These are phyloP conservation scores for Alternaria brassicae DNA, from an alignment of 2,329 filamentous ascomycete genomes.

Conservation along the genomic window DNA sequence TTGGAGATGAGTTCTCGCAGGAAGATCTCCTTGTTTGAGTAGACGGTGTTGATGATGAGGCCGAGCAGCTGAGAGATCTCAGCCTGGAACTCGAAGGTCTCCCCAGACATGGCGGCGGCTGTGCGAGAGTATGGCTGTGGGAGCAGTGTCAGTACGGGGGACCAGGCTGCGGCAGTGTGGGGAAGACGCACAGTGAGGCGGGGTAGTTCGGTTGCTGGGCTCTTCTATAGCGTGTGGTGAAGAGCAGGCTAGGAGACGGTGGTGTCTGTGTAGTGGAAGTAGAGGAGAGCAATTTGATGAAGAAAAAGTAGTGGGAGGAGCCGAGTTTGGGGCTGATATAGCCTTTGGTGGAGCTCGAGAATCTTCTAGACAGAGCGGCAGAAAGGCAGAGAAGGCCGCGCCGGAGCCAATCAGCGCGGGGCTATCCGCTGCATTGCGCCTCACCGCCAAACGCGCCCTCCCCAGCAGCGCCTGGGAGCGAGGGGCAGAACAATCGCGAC, in stretches of 20 bases:
- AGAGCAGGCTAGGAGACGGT: slow-evolving; percentile 33
- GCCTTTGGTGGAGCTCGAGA: slow-evolving; percentile 45
- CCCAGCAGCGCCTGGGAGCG: slow-evolving; percentile 26
- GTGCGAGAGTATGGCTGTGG: slow-evolving; percentile 26
- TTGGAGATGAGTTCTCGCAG: slow-evolving; percentile 98
- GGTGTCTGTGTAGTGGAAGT: slow-evolving; percentile 24
- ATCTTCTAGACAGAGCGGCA: slow-evolving; percentile 49
- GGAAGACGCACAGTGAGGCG: slow-evolving; percentile 28
- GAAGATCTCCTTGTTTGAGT: slow-evolving; percentile 99
- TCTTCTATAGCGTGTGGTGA: slow-evolving; percentile 29
- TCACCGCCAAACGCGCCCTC: slow-evolving; percentile 37
- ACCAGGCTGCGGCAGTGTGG: slow-evolving; percentile 22
- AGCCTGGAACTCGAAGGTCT: slow-evolving; percentile 99
- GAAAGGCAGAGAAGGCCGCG: slow-evolving; percentile 40
- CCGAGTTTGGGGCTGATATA: slow-evolving; percentile 44
- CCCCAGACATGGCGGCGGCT: slow-evolving; percentile 72
- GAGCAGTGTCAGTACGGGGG: slow-evolving; percentile 13
- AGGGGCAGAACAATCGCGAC: slow-evolving; percentile 22
- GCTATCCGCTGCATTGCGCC: slow-evolving; percentile 13
- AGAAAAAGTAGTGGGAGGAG: slow-evolving; percentile 26
- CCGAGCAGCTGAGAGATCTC: slow-evolving; percentile 99
- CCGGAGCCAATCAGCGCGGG: slow-evolving; percentile 35
- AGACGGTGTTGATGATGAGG: slow-evolving; percentile 99
- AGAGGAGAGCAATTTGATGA: slow-evolving; percentile 36
- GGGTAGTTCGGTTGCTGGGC: slow-evolving; percentile 26